These are phyloP conservation scores for Epichloe sibirici DNA, from an alignment of 2,329 filamentous ascomycete genomes.

Conservation along the genomic window DNA sequence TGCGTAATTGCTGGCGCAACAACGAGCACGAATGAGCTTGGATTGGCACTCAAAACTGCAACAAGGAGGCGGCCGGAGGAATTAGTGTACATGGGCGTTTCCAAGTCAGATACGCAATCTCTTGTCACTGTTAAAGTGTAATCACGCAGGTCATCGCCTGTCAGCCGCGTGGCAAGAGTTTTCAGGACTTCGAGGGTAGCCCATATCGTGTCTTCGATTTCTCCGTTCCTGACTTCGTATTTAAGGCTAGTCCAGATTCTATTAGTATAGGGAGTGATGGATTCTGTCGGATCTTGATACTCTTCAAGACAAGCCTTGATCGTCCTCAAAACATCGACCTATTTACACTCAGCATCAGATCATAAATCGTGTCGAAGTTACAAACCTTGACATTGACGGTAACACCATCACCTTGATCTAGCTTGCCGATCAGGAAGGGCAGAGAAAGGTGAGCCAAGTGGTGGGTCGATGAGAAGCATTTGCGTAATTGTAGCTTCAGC, in stretches of 20 bases:
- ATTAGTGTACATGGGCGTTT: conserved; percentile 38
- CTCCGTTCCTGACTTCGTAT: conserved; percentile 50
- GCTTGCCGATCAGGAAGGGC: conserved; percentile 42
- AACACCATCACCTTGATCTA: conserved; percentile 46
- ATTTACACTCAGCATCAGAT: conserved; percentile 6
- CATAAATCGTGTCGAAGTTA: background rate
- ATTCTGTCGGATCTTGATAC: conserved; percentile 34
- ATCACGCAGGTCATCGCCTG: conserved; percentile 29
- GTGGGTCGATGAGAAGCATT: conserved; percentile 41
- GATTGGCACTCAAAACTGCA: conserved; percentile 36
- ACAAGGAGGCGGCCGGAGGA: conserved; percentile 40
- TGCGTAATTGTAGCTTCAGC: conserved; percentile 39
- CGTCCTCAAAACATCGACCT: conserved; percentile 44
- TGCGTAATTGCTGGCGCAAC: conserved; percentile 34
- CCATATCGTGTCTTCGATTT: conserved; percentile 44
- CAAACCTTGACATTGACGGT: conserved; percentile 44
- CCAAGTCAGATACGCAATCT: conserved; percentile 41
- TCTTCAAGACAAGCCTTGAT: conserved; percentile 39
- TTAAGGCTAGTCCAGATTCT: conserved; percentile 49
- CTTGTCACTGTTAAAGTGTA: conserved; percentile 37
- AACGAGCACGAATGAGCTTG: conserved; percentile 35
- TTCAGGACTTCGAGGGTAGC: conserved; percentile 43
- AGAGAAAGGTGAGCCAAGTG: conserved; percentile 33
- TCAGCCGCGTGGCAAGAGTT: conserved; percentile 33
- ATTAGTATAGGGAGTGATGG: conserved; percentile 34